Evolutionary conservation across 1,284 basidiomycete genomes (phyloP).

Genomic region (Cutaneotrichosporon cutaneum): DNA sequence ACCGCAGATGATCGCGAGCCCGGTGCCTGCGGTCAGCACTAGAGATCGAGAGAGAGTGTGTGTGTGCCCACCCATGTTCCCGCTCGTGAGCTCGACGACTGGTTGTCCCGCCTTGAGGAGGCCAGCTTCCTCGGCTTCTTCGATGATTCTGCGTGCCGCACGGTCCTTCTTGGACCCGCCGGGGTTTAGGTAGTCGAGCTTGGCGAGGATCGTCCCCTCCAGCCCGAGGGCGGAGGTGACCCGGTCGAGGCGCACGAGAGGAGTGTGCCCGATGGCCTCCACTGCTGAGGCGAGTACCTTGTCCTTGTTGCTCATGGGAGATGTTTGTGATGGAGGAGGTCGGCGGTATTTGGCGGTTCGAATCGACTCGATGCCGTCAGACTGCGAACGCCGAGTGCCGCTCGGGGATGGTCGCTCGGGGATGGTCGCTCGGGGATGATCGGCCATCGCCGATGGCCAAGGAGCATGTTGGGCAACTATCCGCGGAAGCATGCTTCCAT

Average conservation of each 20-base stretch:
- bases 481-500: background rate
- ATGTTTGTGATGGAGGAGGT: background rate
- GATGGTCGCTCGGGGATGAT: background rate
- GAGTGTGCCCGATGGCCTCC: conserved; percentile 6
- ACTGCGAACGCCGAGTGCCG: too few relatives aligned
- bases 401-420: too few relatives aligned
- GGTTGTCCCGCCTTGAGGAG: conserved; percentile 1
- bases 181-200: conserved; percentile 12
- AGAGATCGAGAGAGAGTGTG: too few relatives aligned
- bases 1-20: conserved; percentile 9
- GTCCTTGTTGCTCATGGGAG: background rate
- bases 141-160: conserved; percentile 2
- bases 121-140: background rate
- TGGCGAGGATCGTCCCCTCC: conserved; percentile 7
- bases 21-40: background rate
- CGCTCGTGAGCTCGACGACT: conserved; percentile 6
- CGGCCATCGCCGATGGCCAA: background rate
- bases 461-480: too few relatives aligned
- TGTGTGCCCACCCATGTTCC: conserved; percentile 1
- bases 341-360: background rate
- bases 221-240: conserved; percentile 5
- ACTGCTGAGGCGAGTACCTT: conserved; percentile 6
- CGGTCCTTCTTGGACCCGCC: conserved; percentile 11
- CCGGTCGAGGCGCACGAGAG: conserved; percentile 9
- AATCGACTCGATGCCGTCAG: too few relatives aligned